Evolutionary conservation across 2,329 filamentous ascomycete species (phyloP), one percentile per base, ranked within the genome.

Genomic region (Epichloe sp.): DNA sequence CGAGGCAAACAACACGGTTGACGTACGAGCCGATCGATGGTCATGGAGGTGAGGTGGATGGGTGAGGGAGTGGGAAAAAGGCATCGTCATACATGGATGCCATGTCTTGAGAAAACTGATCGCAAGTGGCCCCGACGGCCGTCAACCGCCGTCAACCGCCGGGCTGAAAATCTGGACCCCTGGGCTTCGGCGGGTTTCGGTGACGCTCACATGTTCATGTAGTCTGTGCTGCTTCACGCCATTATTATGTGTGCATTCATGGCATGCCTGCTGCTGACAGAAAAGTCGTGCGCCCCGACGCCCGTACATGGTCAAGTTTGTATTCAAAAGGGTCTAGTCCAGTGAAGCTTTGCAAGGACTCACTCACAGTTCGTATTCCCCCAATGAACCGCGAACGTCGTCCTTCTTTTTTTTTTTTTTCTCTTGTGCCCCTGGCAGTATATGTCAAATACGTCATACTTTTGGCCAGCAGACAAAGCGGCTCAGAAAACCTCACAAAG

Each of bases 1-100:
- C 38, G 40, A 19, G 17, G 19, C 37, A 17, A 40, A 44, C 19
- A 40, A 44, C 19, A 51, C 49, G 2, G 44, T 51, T 47, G 49
- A 51, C 49, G 49, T 47, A 44, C 23, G 26, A 26, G 44, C 36
- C 46, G 15, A 23, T 38, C 46, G 15, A 23, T 38, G 36, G 46
- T 48, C 21, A 34, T 5, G 21, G 37, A 34, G 15, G 46, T 35
- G 17, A n/a, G 23, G 15, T 38, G 17, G n/a, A 21, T 38, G 23
- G 46, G 11, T 35, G 21, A 45, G 11, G 38, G 15, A 40, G 17
- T 41, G 40, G 40, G n/a, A 40, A 26, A 26, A 23, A 35, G 19
- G 10, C 50, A 45, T 52, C 50, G 50, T 52, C 46, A 52, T 52
- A 44, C 46, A 52, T 52, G 38, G 42, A 48, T 41, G 35, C 11